A percentile compares a stretch with the other conserved stretches of the same genome.
These are phyloP conservation scores for Desmodesmus armatus DNA, from an alignment of 139 green algal genomes.

Conservation along the genomic window DNA sequence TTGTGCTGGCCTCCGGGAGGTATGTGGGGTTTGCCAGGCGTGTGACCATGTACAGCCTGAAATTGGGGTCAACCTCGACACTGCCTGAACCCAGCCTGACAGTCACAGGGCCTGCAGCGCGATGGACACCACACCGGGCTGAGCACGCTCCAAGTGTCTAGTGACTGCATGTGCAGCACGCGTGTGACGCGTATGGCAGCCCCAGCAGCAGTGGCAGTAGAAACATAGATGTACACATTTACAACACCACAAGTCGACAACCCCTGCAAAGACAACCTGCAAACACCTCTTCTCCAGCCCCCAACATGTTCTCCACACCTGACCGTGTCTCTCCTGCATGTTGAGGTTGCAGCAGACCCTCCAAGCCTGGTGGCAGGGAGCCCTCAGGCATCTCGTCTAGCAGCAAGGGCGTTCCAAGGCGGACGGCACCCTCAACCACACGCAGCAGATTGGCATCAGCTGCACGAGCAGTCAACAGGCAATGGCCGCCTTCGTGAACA, in stretches of 20 bases:
- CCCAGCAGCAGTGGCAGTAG: too few relatives aligned
- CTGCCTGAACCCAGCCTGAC: slow-evolving; percentile 85
- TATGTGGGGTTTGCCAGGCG: slow-evolving; percentile 87
- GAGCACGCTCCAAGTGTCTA: too few relatives aligned
- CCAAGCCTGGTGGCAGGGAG: slow-evolving; percentile 76
- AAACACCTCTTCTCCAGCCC: too few relatives aligned
- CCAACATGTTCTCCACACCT: not conserved
- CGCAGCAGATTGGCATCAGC: slow-evolving; percentile 72
- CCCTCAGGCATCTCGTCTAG: slow-evolving; percentile 80
- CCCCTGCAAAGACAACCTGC: too few relatives aligned
- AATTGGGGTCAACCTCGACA: slow-evolving; percentile 84
- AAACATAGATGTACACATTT: not conserved
- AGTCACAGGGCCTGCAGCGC: slow-evolving; percentile 55
- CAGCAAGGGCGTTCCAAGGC: slow-evolving; percentile 74
- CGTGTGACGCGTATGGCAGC: too few relatives aligned
- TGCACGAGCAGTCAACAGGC: slow-evolving; percentile 67
- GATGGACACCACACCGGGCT: too few relatives aligned
- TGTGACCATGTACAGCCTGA: slow-evolving; percentile 83
- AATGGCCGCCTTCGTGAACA: slow-evolving; percentile 72
- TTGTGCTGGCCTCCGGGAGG: slow-evolving; percentile 87
- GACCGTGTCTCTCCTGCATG: slow-evolving; percentile 71
- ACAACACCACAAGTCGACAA: not conserved
- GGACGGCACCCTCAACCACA: slow-evolving; percentile 55
- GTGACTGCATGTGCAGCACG: slow-evolving; percentile 3
- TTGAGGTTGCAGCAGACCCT: slow-evolving; percentile 82